Conservation (phyloP, 2,329 filamentous ascomycete genomes). For the Sphaerulina vaccinii region DNA sequence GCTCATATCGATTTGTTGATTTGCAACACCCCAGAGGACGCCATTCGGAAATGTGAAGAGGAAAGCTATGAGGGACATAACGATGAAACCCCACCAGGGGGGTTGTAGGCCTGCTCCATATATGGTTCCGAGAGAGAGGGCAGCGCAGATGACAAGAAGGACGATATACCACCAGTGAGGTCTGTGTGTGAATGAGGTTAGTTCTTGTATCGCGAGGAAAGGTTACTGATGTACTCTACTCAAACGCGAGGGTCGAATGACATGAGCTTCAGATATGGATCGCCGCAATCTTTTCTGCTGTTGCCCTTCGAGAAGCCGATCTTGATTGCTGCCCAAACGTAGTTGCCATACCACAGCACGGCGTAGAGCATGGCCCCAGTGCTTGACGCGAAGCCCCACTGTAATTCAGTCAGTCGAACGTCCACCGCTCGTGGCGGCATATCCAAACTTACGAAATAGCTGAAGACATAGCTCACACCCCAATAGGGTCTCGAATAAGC, state of each 20-base stretch:
- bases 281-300: constrained; percentile 30
- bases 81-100: constrained; percentile 37
- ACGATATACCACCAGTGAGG: constrained; percentile 38
- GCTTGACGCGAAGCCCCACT: constrained; percentile 38
- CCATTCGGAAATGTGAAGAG: constrained; percentile 36
- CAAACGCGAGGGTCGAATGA: constrained; percentile 26
- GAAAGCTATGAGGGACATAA: constrained; percentile 30
- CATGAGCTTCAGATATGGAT: constrained; percentile 38
- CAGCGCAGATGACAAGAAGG: constrained; percentile 30
- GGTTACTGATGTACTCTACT: not conserved
- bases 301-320: constrained; percentile 21
- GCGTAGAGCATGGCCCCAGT: constrained; percentile 36
- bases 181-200: not conserved
- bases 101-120: constrained; percentile 33
- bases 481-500: constrained; percentile 28
- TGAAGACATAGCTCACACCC: constrained; percentile 32
- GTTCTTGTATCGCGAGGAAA: not conserved
- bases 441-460: not conserved
- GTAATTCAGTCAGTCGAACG: constrained; percentile 19
- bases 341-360: constrained; percentile 33
- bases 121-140: constrained; percentile 32
- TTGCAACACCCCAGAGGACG: constrained; percentile 11
- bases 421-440: not conserved
- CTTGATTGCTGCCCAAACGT: constrained; percentile 20
- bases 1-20: constrained; percentile 15